Base-by-base conservation (phyloP, 2,329 filamentous ascomycete species). In the Metarhizium album region DNA sequence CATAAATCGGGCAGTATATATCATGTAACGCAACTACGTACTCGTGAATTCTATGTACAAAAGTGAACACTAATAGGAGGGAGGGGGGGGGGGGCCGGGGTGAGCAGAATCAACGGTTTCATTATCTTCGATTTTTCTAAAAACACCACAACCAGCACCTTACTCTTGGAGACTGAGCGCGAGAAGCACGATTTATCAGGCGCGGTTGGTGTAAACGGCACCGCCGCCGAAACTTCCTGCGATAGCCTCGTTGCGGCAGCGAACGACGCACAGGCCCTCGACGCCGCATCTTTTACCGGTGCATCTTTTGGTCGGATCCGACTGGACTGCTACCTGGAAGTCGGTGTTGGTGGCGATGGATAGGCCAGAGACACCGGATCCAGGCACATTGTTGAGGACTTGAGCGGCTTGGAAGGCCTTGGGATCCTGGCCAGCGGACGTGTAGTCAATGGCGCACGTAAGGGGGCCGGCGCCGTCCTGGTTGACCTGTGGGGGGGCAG, bases 221-320 rank as follows among this genome's bases (percentile, higher is more conserved):
- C 75, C 76, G 51, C 80, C 80, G 61, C 80, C 80, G 55, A 84
- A 83, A 42, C 80, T 80, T 8, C 80, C 80, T 4, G 79, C 78
- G 18, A 73, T 63, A 6, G 80, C 77, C 7, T 64, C 58, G 68
- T 84, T 84, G 61, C 78, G 74, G 54, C 83, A 67, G 53, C 79
- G 74, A 24, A 80, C 78, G 48, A 84, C 63, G 67, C 80, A 84
- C 57, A 83, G 78, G 59, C 81, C 80, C 53, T 70, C 59, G 14
- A 74, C 81, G 24, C 78, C 80, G 48, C 74, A 82, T 7, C 76
- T 77, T 42, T 70, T 71, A 51, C 73, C 83, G 27, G 75, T 71
- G 66, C 83, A 86, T 27, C n/a, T n/a, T n/a, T n/a, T n/a, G n/a
- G n/a, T 78, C 83, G 80, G 84, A 85, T 49, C 82, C 83, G 86